Evolutionary conservation across 2,329 filamentous ascomycete genomes (phyloP).

Genomic region (Chrysosporium queenslandicum): DNA sequence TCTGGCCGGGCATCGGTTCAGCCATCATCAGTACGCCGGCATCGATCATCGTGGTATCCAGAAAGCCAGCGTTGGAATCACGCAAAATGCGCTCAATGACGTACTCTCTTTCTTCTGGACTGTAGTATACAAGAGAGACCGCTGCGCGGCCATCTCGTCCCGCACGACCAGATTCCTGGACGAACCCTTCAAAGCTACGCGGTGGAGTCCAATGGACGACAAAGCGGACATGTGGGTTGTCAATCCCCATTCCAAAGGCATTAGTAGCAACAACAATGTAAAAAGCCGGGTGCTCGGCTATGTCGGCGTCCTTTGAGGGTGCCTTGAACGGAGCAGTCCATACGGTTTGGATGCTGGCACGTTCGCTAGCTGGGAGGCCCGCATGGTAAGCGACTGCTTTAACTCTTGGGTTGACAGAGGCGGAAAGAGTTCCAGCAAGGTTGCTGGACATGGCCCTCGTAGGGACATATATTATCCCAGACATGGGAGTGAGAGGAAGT

Average conservation of each 20-base stretch:
- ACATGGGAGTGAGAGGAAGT: conserved; percentile 29
- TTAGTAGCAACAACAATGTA: conserved; percentile 92
- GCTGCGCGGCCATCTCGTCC: conserved; percentile 77
- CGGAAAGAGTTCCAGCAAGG: conserved; percentile 31
- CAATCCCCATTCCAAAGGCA: conserved; percentile 95
- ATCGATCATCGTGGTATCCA: conserved; percentile 18
- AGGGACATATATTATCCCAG: conserved; percentile 41
- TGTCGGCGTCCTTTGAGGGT: conserved; percentile 7
- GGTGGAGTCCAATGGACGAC: conserved; percentile 91
- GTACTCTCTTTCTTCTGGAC: conserved; percentile 71
- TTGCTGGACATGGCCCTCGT: conserved; percentile 33
- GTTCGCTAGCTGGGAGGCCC: conserved; percentile 64
- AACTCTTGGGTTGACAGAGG: conserved; percentile 23
- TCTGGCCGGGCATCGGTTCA: conserved; percentile 9
- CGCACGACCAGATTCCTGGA: conserved; percentile 87
- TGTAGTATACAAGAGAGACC: conserved; percentile 84
- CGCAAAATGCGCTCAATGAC: conserved; percentile 46
- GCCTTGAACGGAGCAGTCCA: conserved; percentile 24
- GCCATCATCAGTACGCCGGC: neutral
- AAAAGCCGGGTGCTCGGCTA: conserved; percentile 49
- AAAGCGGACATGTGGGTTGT: conserved; percentile 89
- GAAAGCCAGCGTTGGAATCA: conserved; percentile 32
- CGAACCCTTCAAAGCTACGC: conserved; percentile 91
- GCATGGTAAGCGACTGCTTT: conserved; percentile 40
- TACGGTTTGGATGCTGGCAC: conserved; percentile 44